These are phyloP conservation scores for Discostella pseudostelligera DNA, from an alignment of 108 stramenopile species.

Conservation along the genomic window DNA sequence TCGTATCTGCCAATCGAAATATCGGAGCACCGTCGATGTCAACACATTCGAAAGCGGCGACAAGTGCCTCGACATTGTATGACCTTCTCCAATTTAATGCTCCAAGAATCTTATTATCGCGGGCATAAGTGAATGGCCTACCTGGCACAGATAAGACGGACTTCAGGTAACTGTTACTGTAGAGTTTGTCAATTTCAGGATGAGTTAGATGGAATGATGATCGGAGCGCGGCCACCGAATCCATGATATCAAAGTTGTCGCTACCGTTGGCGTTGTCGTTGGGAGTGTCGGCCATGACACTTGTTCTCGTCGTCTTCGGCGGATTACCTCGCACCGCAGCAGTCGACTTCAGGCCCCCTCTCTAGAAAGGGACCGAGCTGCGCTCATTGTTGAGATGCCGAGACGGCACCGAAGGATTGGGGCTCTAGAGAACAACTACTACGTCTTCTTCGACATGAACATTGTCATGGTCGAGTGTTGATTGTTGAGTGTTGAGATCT, in stretches of 20 bases:
- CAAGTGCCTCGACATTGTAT: background rate
- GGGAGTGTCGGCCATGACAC: no score
- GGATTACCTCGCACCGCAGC: no score
- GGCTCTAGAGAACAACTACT: no score
- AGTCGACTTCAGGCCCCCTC: no score
- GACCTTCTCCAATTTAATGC: slow-evolving; percentile 3
- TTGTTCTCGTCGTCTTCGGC: no score
- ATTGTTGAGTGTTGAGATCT: no score
- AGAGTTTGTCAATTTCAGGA: background rate
- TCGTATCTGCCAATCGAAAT: background rate
- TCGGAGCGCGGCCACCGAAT: background rate
- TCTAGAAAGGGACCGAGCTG: no score
- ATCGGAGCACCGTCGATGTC: background rate
- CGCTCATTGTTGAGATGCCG: no score
- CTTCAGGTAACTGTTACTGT: background rate
- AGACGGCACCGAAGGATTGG: no score
- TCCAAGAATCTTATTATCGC: background rate
- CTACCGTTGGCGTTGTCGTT: no score
- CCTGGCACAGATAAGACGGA: background rate
- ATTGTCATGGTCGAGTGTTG: no score
- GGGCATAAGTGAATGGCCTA: background rate
- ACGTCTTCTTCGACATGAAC: no score
- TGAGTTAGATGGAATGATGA: background rate
- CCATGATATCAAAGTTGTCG: background rate
- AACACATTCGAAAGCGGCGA: background rate